Percentiles rank a stretch among this genome's conserved stretches.
phyloP scores from a whole-genome alignment of 2,329 filamentous ascomycete species.

The Orbilia quercus region DNA sequence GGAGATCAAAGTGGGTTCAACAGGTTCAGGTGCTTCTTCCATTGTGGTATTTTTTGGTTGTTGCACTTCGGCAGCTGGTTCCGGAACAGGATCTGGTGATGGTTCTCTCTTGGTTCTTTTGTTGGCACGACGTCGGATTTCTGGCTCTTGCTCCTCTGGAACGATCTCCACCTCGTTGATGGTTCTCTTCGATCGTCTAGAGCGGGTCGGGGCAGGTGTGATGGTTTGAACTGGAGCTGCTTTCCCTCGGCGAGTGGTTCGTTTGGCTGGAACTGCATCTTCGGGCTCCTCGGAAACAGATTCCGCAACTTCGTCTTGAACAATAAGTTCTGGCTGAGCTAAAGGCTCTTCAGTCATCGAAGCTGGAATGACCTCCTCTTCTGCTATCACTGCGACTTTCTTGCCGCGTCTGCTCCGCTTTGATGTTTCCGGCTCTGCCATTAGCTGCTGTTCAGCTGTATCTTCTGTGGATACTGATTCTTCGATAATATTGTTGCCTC shows the following conservation, averaged over 20 bases:
- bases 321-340: neutral
- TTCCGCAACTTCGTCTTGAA: neutral
- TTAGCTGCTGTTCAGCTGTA: neutral
- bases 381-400: neutral
- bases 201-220: neutral
- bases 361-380: neutral
- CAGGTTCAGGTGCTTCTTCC: neutral
- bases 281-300: neutral
- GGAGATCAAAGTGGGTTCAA: neutral
- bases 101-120: neutral
- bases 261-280: neutral
- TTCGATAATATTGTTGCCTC: neutral
- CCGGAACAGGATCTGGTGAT: neutral
- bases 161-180: neutral
- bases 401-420: slow-evolving; percentile 1
- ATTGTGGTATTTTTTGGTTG: neutral
- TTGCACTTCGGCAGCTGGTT: neutral
- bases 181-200: neutral
- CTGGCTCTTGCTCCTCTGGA: neutral
- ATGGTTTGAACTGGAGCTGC: neutral
- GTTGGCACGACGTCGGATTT: neutral
- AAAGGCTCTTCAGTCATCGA: neutral
- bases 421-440: neutral
- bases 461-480: neutral
- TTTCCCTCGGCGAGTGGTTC: slow-evolving; percentile 2